These are phyloP conservation scores for Aspergillus latus DNA, from an alignment of 2,329 filamentous ascomycete species.

Conservation along the genomic window DNA sequence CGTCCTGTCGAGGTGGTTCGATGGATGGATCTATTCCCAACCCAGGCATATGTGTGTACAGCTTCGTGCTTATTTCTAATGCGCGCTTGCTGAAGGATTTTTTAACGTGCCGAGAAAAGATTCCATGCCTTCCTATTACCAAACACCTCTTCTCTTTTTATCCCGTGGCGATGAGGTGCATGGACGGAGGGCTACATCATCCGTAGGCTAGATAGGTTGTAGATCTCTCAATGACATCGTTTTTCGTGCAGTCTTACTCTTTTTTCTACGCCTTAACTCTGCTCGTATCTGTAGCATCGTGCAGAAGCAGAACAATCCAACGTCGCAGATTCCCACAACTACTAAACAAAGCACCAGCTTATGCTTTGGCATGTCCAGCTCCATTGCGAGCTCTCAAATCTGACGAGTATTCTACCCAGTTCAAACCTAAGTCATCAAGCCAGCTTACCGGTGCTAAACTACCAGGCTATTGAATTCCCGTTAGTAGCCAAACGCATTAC, in stretches of 20 bases:
- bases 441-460: too few species aligned
- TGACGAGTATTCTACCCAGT: too few species aligned
- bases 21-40: conserved; percentile 6
- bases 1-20: not conserved
- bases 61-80: conserved; percentile 58
- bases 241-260: not conserved
- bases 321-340: too few species aligned
- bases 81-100: conserved; percentile 67
- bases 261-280: too few species aligned
- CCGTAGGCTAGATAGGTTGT: conserved; percentile 22
- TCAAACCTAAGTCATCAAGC: too few species aligned
- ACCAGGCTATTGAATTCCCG: too few species aligned
- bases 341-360: too few species aligned
- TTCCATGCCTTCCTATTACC: conserved; percentile 47
- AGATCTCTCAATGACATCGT: not conserved
- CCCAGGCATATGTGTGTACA: conserved; percentile 71
- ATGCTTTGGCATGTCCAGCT: too few species aligned
- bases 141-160: conserved; percentile 45
- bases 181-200: conserved; percentile 51
- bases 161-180: conserved; percentile 46
- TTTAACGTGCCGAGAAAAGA: conserved; percentile 64
- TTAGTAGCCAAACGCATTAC: too few species aligned
- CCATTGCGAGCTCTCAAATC: too few species aligned
- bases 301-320: too few species aligned
- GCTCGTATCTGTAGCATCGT: too few species aligned